Base-by-base conservation (phyloP, 2,329 filamentous ascomycete species). In the Emericellopsis cladophorae region DNA sequence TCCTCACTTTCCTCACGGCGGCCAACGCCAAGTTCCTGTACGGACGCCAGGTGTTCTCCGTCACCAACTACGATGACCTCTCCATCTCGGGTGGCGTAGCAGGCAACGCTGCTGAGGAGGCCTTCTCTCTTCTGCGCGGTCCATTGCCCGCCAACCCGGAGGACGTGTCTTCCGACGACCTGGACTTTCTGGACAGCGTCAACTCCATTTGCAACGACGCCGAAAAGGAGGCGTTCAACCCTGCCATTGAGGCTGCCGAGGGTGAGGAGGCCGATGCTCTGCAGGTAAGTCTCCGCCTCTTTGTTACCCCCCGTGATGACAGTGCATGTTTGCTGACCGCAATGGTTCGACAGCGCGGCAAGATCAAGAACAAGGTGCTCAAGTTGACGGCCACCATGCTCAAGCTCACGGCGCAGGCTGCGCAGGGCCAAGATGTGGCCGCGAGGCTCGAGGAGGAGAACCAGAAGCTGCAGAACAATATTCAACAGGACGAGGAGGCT, bases 351-450 rank as follows among this genome's bases (percentile, higher is more conserved):
- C 41, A 68, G 65, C 61, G 64, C 40, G 70, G 70, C 51, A 75
- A 76, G 59, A 75, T 67, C 45, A 72, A 73, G 66, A 76, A 75
- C 65, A 76, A 76, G 60, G 68, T 76, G 14, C 56, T 76, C 40
- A 76, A 77, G 59, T 59, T 76, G 46, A 67, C 65, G 32, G 67
- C 70, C 23, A 68, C 68, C 40, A 58, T 73, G 26, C 54, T 75
- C 24, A 60, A 65, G 48, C 65, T 76, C 8, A 57, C 66, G 53
- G 62, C 69, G 31, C 58, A 75, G 45, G 55, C 63, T 42, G 72
- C 72, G 0, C 67, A 75, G 47, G 72, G 73, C 18, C 42, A 64
- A 14, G 62, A 68, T 44, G 64, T 68, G 0, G 51, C 61, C 10
- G 60, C 50, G 6, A 62, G 69, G 46, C 48, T 74, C 5, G 66